phyloP scores from a whole-genome alignment of 164 flowering plant species.

The Vitis rupestris region DNA sequence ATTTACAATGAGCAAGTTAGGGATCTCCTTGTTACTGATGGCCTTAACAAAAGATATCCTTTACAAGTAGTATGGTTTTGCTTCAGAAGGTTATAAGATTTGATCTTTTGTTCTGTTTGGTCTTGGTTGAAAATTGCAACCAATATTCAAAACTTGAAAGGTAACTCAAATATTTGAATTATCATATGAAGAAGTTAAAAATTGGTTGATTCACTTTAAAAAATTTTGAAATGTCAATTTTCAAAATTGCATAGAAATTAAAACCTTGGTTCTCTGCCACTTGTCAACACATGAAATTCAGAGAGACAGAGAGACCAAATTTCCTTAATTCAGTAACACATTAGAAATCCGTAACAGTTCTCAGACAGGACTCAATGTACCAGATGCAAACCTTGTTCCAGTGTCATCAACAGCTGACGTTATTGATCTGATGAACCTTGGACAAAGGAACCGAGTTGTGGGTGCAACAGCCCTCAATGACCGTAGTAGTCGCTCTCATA shows the following conservation, averaged over 20 bases:
- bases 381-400: constrained; percentile 89
- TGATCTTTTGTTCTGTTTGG: not conserved
- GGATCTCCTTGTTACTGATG: constrained; percentile 87
- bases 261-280: not conserved
- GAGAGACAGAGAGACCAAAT: not conserved
- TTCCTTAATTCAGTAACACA: constrained; percentile 62
- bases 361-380: constrained; percentile 87
- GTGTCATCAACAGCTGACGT: constrained; percentile 89
- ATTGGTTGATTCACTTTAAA: no score
- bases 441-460: constrained; percentile 91
- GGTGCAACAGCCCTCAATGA: constrained; percentile 98
- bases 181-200: no score
- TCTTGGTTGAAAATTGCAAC: not conserved
- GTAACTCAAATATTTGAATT: not conserved
- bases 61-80: constrained; percentile 13
- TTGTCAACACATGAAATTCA: no score
- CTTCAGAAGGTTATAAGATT: constrained; percentile 3
- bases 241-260: not conserved
- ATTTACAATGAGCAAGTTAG: constrained; percentile 99
- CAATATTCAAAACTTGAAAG: not conserved
- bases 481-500: constrained; percentile 99
- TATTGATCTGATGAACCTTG: constrained; percentile 85
- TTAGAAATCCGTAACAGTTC: constrained; percentile 95
- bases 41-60: constrained; percentile 95
- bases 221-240: not conserved